These are phyloP conservation scores for Aspergillus eucalypticola DNA, from an alignment of 2,329 filamentous ascomycete genomes.

Conservation along the genomic window DNA sequence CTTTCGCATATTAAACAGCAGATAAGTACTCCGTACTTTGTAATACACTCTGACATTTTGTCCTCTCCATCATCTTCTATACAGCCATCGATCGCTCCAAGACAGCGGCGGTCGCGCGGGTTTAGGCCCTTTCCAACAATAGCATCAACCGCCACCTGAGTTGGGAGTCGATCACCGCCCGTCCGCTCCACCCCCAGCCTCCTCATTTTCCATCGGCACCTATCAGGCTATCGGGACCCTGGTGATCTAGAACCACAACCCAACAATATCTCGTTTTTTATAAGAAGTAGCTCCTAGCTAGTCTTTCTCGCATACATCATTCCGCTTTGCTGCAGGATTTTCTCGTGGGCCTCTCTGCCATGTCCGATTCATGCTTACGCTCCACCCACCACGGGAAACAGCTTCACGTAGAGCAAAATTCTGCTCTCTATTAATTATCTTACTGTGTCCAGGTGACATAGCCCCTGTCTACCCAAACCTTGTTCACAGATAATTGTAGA, in stretches of 20 bases:
- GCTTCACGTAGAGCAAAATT: neutral
- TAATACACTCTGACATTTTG: neutral
- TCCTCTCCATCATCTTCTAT: neutral
- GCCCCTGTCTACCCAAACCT: neutral
- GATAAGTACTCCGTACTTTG: neutral
- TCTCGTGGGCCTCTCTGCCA: neutral
- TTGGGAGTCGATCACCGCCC: slow-evolving; percentile 6
- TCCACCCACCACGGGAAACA: neutral
- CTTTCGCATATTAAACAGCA: neutral
- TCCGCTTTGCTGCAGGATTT: neutral
- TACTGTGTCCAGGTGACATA: neutral
- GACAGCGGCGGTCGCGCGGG: neutral
- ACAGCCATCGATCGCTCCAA: neutral
- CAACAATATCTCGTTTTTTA: neutral
- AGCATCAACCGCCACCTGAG: slow-evolving; percentile 5
- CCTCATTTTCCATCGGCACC: slow-evolving; percentile 8
- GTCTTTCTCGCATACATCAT: neutral
- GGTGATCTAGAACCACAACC: neutral
- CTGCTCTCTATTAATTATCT: neutral
- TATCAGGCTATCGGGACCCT: neutral
- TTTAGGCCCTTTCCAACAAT: slow-evolving; percentile 1
- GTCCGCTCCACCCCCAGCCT: slow-evolving; percentile 18
- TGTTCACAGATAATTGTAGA: neutral
- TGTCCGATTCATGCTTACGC: neutral
- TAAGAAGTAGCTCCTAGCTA: neutral